A percentile compares a stretch with the other conserved stretches of the same genome.
Conservation (phyloP, 2,329 filamentous ascomycete genomes). For the Lithohypha guttulata region DNA sequence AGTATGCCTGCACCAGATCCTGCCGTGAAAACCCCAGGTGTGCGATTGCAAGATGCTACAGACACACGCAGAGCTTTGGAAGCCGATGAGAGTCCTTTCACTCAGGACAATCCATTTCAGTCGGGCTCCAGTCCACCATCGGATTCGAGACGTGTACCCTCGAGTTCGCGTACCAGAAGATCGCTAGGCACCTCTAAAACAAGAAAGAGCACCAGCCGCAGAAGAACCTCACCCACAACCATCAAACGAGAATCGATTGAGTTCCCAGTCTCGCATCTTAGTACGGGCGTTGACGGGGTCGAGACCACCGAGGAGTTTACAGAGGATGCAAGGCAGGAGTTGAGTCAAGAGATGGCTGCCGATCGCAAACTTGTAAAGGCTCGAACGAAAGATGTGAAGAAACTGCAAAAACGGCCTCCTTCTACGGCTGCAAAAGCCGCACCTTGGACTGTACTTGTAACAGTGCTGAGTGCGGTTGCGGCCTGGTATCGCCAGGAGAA, state of each 20-base stretch:
- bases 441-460: constrained; percentile 59
- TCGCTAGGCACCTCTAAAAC: constrained; percentile 18
- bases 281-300: constrained; percentile 32
- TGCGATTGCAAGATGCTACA: constrained; percentile 29
- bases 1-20: constrained; percentile 32
- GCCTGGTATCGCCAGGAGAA: constrained; percentile 91
- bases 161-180: constrained; percentile 36
- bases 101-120: constrained; percentile 86
- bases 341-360: constrained; percentile 57
- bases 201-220: constrained; percentile 32
- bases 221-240: constrained; percentile 38
- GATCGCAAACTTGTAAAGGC: constrained; percentile 29
- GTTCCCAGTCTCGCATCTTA: constrained; percentile 33
- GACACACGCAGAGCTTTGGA: constrained; percentile 34
- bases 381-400: constrained; percentile 20
- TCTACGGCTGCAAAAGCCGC: constrained; percentile 50
- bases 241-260: constrained; percentile 48
- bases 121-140: constrained; percentile 61
- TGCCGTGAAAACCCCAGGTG: constrained; percentile 17
- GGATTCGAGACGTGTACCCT: constrained; percentile 37
- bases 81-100: constrained; percentile 56
- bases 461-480: constrained; percentile 60
- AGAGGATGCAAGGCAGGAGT: constrained; percentile 73
- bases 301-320: constrained; percentile 87
- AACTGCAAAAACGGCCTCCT: constrained; percentile 35